These are phyloP conservation scores for Albugo candida DNA, from an alignment of 352 stramenopile species.

Conservation along the genomic window DNA sequence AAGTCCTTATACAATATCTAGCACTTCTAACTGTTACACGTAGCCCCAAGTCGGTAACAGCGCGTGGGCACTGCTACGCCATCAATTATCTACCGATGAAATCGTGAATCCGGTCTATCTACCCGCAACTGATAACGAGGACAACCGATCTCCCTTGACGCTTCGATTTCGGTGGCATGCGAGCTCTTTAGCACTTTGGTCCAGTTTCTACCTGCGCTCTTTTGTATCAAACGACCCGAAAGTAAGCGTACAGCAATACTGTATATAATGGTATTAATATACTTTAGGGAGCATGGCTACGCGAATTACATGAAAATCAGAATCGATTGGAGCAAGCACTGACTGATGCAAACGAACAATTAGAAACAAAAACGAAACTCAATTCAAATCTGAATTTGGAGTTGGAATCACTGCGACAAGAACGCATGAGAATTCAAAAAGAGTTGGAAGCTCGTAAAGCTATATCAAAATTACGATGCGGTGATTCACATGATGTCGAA, in stretches of 20 bases:
- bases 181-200: slow-evolving; percentile 64
- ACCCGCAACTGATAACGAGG: neutral
- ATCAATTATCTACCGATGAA: neutral
- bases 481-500: no score
- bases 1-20: slow-evolving; percentile 20
- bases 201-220: slow-evolving; percentile 64
- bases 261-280: slow-evolving; percentile 3
- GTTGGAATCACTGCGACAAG: no score
- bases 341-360: no score
- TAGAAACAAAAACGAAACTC: no score
- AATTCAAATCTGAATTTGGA: no score
- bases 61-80: slow-evolving; percentile 8
- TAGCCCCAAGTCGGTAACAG: slow-evolving; percentile 17
- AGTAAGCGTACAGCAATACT: slow-evolving; percentile 37
- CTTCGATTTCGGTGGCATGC: slow-evolving; percentile 77
- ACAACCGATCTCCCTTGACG: slow-evolving; percentile 40
- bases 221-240: slow-evolving; percentile 62
- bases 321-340: no score
- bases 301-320: no score
- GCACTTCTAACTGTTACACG: slow-evolving; percentile 66
- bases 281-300: no score
- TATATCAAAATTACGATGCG: no score
- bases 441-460: no score
- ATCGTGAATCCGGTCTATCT: neutral
- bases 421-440: no score